These are phyloP conservation scores for Chlorella sp. DNA, from an alignment of 139 green algal species.

Conservation along the genomic window DNA sequence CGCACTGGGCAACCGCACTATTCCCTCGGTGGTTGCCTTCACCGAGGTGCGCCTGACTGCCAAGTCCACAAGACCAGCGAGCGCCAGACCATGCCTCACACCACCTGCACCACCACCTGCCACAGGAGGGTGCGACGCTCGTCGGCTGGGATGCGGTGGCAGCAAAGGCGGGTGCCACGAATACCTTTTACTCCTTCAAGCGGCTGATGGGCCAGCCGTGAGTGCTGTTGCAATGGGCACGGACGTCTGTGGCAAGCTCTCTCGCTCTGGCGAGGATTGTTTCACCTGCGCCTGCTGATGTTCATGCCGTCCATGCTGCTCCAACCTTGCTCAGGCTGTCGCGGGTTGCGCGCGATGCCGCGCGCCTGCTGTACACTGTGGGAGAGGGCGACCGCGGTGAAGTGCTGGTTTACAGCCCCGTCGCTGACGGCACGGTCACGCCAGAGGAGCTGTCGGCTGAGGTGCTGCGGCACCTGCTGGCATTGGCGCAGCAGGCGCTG, in stretches of 20 bases:
- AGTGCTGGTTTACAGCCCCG: conserved; percentile 10
- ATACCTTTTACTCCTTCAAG: conserved; percentile 77
- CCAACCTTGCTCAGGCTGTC: background rate
- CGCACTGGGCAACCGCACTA: conserved; percentile 11
- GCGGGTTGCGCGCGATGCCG: background rate
- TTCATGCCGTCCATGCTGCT: background rate
- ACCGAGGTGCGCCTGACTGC: conserved; percentile 14
- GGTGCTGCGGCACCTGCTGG: conserved; percentile 59
- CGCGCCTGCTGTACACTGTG: conserved; percentile 32
- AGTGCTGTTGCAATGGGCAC: background rate
- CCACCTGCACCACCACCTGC: background rate
- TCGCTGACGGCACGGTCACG: conserved; percentile 4
- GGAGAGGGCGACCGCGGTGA: conserved; percentile 37
- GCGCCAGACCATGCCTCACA: background rate
- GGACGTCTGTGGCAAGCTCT: background rate
- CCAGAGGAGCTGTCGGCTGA: conserved; percentile 35
- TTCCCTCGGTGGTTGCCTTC: conserved; percentile 54
- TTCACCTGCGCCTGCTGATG: background rate
- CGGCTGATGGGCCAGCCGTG: conserved; percentile 66
- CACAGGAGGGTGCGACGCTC: conserved; percentile 36
- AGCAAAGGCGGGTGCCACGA: conserved; percentile 27
- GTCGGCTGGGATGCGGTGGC: conserved; percentile 52
- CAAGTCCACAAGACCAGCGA: background rate
- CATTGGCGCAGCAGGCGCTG: conserved; percentile 35
- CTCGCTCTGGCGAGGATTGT: background rate